These are phyloP conservation scores for Acanthamoeba castellanii DNA, from an alignment of 208 protist genomes.

Conservation along the genomic window DNA sequence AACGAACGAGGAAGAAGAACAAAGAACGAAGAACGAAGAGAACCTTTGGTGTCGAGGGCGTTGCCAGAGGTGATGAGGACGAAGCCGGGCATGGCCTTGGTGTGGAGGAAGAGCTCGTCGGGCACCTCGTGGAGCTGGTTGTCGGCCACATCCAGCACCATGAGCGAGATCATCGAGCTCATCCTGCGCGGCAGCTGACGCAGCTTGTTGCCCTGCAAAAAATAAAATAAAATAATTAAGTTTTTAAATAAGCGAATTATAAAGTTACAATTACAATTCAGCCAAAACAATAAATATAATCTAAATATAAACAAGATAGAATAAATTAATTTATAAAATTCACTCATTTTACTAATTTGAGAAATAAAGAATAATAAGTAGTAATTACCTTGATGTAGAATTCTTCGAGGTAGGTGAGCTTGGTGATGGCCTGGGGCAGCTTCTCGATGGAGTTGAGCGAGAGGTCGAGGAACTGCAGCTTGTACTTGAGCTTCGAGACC, in stretches of 20 bases:
- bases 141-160: slow-evolving; percentile 33
- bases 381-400: background rate
- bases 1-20: too few relatives aligned
- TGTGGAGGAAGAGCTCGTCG: background rate
- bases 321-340: background rate
- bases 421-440: slow-evolving; percentile 29
- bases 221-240: background rate
- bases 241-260: background rate
- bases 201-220: background rate
- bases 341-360: too few relatives aligned
- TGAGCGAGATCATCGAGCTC: slow-evolving; percentile 13
- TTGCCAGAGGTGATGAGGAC: slow-evolving; percentile 33
- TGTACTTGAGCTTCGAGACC: slow-evolving; percentile 36
- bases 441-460: slow-evolving; percentile 36
- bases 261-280: too few relatives aligned
- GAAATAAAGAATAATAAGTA: too few relatives aligned
- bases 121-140: slow-evolving; percentile 33
- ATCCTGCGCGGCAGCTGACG: background rate
- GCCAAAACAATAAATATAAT: too few relatives aligned
- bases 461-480: slow-evolving; percentile 39
- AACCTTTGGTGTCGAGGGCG: background rate
- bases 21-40: background rate
- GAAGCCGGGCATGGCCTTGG: slow-evolving; percentile 1
- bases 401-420: slow-evolving; percentile 33
- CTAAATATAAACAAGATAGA: background rate